These are phyloP conservation scores for Canna indica DNA, from an alignment of 176 grass and related monocot genomes.

Conservation along the genomic window DNA sequence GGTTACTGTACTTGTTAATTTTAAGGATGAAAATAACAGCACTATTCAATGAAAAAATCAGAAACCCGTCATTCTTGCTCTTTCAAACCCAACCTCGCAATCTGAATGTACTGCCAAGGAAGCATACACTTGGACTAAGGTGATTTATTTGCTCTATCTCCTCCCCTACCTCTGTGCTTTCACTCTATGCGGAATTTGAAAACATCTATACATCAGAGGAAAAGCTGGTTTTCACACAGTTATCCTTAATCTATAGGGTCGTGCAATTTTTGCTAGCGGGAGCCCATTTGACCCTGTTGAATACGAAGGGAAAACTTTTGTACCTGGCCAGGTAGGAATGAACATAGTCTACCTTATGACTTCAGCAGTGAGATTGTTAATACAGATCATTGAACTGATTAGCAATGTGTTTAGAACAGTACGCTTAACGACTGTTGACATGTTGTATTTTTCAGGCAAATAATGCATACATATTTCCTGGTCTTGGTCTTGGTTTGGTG, in stretches of 20 bases:
- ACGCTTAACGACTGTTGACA: background rate
- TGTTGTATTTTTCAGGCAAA: constrained; percentile 47
- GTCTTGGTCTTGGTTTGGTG: constrained; percentile 81
- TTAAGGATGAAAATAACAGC: constrained; percentile 3
- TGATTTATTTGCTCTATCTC: constrained; percentile 13
- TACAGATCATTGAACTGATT: constrained; percentile 21
- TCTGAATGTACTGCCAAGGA: constrained; percentile 95
- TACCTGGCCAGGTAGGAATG: constrained; percentile 79
- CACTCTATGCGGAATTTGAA: background rate
- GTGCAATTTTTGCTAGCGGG: constrained; percentile 91
- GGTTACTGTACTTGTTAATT: background rate
- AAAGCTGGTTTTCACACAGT: constrained; percentile 2
- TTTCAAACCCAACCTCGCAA: constrained; percentile 90
- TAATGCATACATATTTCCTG: constrained; percentile 98
- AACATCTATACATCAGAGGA: background rate
- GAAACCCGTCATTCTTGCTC: constrained; percentile 73
- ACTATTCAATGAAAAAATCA: constrained; percentile 23
- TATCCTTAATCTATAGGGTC: constrained; percentile 42
- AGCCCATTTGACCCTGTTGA: constrained; percentile 93
- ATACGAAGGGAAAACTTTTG: constrained; percentile 50
- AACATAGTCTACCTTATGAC: constrained; percentile 8
- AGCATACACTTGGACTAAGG: constrained; percentile 82
- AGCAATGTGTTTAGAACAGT: background rate
- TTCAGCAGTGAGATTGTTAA: background rate
- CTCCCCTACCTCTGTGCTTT: background rate